These are phyloP conservation scores for Curvularia hawaiiensis DNA, from an alignment of 2,329 filamentous ascomycete genomes.

Conservation along the genomic window DNA sequence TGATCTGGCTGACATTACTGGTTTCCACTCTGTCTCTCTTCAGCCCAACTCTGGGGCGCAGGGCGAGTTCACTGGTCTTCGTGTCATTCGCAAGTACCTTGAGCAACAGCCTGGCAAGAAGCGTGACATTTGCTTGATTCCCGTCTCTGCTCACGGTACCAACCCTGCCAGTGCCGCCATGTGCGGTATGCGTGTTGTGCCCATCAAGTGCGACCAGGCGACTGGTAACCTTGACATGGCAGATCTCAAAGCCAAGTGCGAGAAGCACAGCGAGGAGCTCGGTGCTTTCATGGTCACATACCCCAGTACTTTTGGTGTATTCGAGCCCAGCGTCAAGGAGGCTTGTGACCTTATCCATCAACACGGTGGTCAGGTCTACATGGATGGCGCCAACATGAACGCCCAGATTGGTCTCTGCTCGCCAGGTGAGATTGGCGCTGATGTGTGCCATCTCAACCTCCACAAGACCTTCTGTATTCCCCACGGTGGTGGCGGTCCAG, in stretches of 20 bases:
- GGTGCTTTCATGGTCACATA: slow-evolving; percentile 98
- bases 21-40: slow-evolving; percentile 85
- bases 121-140: slow-evolving; percentile 91
- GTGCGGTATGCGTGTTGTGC: slow-evolving; percentile 92
- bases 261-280: slow-evolving; percentile 83
- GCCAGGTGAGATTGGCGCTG: slow-evolving; percentile 91
- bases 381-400: slow-evolving; percentile 99
- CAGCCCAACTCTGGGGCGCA: slow-evolving; percentile 97
- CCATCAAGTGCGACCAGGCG: slow-evolving; percentile 84
- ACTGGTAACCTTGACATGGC: slow-evolving; percentile 89
- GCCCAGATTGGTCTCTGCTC: slow-evolving; percentile 96
- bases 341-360: slow-evolving; percentile 85
- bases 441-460: slow-evolving; percentile 95
- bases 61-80: slow-evolving; percentile 89
- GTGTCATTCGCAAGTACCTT: slow-evolving; percentile 84
- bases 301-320: slow-evolving; percentile 92
- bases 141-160: slow-evolving; percentile 92
- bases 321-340: slow-evolving; percentile 86
- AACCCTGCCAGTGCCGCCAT: slow-evolving; percentile 95
- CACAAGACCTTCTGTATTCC: slow-evolving; percentile 99
- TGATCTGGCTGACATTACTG: slow-evolving; percentile 82
- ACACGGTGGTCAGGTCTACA: slow-evolving; percentile 92
- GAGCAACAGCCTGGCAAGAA: slow-evolving; percentile 69
- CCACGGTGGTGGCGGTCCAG: slow-evolving; percentile 91
- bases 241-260: slow-evolving; percentile 85